Evolutionary conservation across 768 basidiomycete genomes (phyloP).

Genomic region (Kwoniella mangroviensis): DNA sequence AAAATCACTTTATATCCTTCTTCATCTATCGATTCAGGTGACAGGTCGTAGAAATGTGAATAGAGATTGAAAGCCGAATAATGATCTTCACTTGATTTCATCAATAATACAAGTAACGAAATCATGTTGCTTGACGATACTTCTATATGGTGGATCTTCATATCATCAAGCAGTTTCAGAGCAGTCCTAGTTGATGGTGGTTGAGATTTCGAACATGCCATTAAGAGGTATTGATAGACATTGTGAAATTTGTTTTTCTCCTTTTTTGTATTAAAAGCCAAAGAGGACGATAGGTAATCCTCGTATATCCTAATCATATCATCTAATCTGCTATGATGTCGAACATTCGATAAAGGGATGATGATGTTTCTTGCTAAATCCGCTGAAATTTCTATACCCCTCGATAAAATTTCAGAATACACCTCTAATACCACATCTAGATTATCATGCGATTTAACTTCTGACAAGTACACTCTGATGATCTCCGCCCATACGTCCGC

Average conservation of each 20-base stretch:
- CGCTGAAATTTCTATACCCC: conserved; percentile 24
- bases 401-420: conserved; percentile 25
- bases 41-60: conserved; percentile 56
- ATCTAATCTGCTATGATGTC: conserved; percentile 15
- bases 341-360: conserved; percentile 28
- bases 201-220: conserved; percentile 19
- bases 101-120: conserved; percentile 68
- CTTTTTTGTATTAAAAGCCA: neutral
- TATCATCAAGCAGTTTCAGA: conserved; percentile 67
- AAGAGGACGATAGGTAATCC: conserved; percentile 14
- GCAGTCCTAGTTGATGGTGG: conserved; percentile 22
- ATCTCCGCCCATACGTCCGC: conserved; percentile 32
- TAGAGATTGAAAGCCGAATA: conserved; percentile 72
- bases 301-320: conserved; percentile 33
- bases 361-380: conserved; percentile 32
- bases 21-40: conserved; percentile 58
- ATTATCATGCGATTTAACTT: conserved; percentile 10
- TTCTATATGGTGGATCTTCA: conserved; percentile 65
- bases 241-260: conserved; percentile 4
- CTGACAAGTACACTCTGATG: conserved; percentile 15
- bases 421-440: conserved; percentile 24
- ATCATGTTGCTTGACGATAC: conserved; percentile 62
- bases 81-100: conserved; percentile 66
- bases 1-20: conserved; percentile 70
- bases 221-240: conserved; percentile 28